Evolutionary conservation across 1,284 basidiomycete genomes (phyloP), one percentile per base, ranked within the genome.

Genomic region (Cutaneotrichosporon sp.): DNA sequence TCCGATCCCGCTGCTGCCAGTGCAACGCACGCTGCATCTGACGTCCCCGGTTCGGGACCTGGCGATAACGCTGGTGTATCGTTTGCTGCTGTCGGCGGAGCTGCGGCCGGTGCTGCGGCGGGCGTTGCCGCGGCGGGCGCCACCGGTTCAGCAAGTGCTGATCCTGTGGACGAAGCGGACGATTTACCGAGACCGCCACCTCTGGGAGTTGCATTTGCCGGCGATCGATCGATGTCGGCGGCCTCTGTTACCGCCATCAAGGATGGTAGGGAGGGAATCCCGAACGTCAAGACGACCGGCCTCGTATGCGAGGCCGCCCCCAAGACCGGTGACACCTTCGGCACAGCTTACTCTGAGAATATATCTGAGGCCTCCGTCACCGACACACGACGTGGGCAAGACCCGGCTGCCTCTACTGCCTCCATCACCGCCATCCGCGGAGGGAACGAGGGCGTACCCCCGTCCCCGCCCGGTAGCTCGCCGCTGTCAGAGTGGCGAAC

Each of bases 371-470:
- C n/a, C n/a, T n/a, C 19, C 31, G 14, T 9, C n/a, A 22, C n/a
- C 29, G 55, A 57, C 19, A 61, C 61, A 24, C 42, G 49, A 29
- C 60, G 50, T 49, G 63, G 52, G n/a, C 54, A 63, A 38, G 68
- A 71, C 26, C 60, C 69, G 3, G 63, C 66, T 5, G 59, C 54
- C 12, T 67, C 64, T 25, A 42, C 60, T 1, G 63, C 71, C 0
- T 63, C 60, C 31, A 64, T 71, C 25, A 72, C 66, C 17, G 72
- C 72, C 10, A 75, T 75, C 41, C 56, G 67, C 12, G 56, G 57
- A 22, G 72, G 72, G 7, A 54, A 61, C 38, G 61, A 67, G 37
- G 72, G 72, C 3, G 50, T 55, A 34, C 39, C 27, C 20, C 44
- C 43, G 37, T 24, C 16, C n/a, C 24, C 20, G n/a, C 27, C 34